Evolutionary conservation across 352 stramenopile genomes (phyloP).

Genomic region (Phytophthora europaea): DNA sequence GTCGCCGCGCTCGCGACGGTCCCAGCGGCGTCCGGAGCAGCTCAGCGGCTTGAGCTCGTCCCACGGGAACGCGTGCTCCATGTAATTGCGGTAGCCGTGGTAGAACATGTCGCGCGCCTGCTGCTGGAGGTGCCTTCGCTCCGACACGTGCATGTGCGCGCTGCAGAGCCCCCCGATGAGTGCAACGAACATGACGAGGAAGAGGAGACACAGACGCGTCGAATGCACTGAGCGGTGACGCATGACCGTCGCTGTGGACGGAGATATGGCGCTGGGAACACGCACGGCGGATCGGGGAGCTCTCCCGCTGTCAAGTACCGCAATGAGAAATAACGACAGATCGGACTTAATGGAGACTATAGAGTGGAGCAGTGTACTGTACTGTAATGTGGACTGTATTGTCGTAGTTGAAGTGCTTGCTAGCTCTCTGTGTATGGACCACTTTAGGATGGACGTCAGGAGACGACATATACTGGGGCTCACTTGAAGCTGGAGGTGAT

Average conservation of each 20-base stretch:
- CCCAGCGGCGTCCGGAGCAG: conserved; percentile 82
- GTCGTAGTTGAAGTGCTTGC: conserved; percentile 20
- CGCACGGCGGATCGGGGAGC: conserved; percentile 7
- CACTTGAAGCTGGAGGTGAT: too few relatives aligned
- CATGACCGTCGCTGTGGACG: conserved; percentile 4
- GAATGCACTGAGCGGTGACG: background rate
- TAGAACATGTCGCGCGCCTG: conserved; percentile 91
- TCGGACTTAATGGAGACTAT: conserved; percentile 28
- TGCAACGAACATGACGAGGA: conserved; percentile 16
- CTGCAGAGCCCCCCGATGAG: conserved; percentile 16
- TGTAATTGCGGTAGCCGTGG: conserved; percentile 90
- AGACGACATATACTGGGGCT: background rate
- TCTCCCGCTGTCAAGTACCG: conserved; percentile 11
- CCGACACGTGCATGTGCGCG: conserved; percentile 75
- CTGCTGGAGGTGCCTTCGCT: conserved; percentile 73
- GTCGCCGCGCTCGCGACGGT: conserved; percentile 82
- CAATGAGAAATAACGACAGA: conserved; percentile 8
- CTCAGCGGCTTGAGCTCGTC: conserved; percentile 90
- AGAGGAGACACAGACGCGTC: conserved; percentile 29
- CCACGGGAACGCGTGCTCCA: conserved; percentile 89
- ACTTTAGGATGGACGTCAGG: background rate
- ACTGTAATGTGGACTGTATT: background rate
- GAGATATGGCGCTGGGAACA: conserved; percentile 21
- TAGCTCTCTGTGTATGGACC: conserved; percentile 9
- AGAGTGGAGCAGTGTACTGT: background rate